These are phyloP conservation scores for Reutealis trisperma DNA, from an alignment of 345 rosid species.

Conservation along the genomic window DNA sequence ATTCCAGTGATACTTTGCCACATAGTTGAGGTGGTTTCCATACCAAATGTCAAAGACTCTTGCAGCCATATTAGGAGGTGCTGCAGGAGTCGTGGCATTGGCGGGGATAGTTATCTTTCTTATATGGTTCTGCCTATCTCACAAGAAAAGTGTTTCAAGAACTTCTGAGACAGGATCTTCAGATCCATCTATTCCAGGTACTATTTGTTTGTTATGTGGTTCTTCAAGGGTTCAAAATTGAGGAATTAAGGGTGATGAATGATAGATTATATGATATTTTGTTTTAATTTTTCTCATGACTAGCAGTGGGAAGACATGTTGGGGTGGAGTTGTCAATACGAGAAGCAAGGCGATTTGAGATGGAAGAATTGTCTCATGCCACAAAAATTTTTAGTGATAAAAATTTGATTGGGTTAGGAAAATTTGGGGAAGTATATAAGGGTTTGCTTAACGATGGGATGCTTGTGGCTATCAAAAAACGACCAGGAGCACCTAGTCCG, in stretches of 20 bases:
- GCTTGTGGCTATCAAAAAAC: conserved; percentile 87
- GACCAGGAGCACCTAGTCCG: conserved; percentile 68
- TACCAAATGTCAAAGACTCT: conserved; percentile 85
- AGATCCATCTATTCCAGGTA: conserved; percentile 76
- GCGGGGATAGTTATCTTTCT: conserved; percentile 52
- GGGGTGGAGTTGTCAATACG: conserved; percentile 66
- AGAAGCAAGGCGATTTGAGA: conserved; percentile 79
- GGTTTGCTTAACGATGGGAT: conserved; percentile 91
- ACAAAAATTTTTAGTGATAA: conserved; percentile 71
- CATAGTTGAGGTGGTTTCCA: conserved; percentile 51
- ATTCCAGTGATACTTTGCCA: conserved; percentile 28
- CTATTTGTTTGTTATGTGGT: neutral
- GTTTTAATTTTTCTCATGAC: conserved; percentile 15
- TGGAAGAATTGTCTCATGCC: conserved; percentile 83
- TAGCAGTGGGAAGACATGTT: conserved; percentile 61
- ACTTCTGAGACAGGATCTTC: conserved; percentile 90
- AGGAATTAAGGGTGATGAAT: too few relatives aligned
- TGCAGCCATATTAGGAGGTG: conserved; percentile 87
- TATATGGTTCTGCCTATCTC: conserved; percentile 64
- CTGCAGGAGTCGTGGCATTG: conserved; percentile 91
- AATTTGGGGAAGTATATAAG: conserved; percentile 88
- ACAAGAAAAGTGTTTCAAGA: conserved; percentile 48
- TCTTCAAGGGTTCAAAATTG: neutral
- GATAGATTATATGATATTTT: too few relatives aligned
- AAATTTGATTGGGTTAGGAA: conserved; percentile 83